Conservation (phyloP, 1,284 basidiomycete species). For the Cryptococcus sp. region DNA sequence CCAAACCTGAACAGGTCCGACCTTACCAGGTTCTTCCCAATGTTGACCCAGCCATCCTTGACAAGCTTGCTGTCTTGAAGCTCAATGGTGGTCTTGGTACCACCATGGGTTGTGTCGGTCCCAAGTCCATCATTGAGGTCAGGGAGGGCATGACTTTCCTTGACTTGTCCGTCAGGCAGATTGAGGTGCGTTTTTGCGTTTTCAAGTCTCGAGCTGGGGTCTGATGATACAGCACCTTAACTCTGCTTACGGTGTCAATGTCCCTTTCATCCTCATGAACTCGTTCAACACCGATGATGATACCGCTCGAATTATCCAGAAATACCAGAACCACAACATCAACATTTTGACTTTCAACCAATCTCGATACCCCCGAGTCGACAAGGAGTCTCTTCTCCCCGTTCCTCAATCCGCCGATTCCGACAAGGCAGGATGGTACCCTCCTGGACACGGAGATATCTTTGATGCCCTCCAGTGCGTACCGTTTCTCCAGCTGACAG, state of each 20-base stretch:
- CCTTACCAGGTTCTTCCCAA: slow-evolving; percentile 72
- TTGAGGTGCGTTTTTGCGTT: slow-evolving; percentile 57
- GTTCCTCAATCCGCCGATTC: slow-evolving; percentile 79
- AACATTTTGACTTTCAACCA: slow-evolving; percentile 91
- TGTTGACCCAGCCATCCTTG: slow-evolving; percentile 67
- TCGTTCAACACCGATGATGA: slow-evolving; percentile 99
- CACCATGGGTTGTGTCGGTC: slow-evolving; percentile 52
- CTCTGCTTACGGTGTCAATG: slow-evolving; percentile 63
- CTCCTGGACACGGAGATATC: slow-evolving; percentile 94
- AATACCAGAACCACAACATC: slow-evolving; percentile 96
- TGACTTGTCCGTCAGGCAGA: slow-evolving; percentile 93
- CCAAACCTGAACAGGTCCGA: slow-evolving; percentile 86
- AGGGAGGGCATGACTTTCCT: slow-evolving; percentile 99
- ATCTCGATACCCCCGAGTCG: slow-evolving; percentile 95
- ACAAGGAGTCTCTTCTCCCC: slow-evolving; percentile 89
- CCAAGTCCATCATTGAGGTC: slow-evolving; percentile 84
- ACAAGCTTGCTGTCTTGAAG: slow-evolving; percentile 97
- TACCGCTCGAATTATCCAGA: slow-evolving; percentile 96
- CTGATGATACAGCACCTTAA: slow-evolving; percentile 53
- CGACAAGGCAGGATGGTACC: slow-evolving; percentile 98
- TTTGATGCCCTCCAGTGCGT: slow-evolving; percentile 46
- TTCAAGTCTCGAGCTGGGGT: neutral
- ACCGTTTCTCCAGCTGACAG: neutral
- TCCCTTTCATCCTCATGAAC: slow-evolving; percentile 99
- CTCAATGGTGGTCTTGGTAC: slow-evolving; percentile 96